These are phyloP conservation scores for Parafenestella ontariensis DNA, from an alignment of 2,329 filamentous ascomycete genomes.

Conservation along the genomic window DNA sequence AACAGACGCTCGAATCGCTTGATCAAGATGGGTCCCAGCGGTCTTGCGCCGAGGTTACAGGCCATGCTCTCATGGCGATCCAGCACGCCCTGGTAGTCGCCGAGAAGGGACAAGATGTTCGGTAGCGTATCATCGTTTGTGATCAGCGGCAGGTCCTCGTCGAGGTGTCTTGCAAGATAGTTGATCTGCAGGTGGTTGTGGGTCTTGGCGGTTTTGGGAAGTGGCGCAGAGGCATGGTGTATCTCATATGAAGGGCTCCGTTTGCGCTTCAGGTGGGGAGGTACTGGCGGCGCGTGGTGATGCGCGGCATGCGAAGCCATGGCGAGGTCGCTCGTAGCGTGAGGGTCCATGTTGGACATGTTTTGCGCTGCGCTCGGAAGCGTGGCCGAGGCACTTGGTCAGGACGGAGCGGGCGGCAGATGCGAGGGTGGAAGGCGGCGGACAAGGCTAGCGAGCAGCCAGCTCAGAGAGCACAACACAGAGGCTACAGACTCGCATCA, in stretches of 20 bases:
- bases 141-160: conserved; percentile 68
- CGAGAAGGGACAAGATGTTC: conserved; percentile 74
- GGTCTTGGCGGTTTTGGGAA: conserved; percentile 62
- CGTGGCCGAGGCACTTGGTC: conserved; percentile 23
- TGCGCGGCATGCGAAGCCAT: conserved; percentile 31
- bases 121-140: conserved; percentile 73
- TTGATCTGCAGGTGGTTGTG: conserved; percentile 71
- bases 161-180: conserved; percentile 69
- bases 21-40: conserved; percentile 81
- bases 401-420: conserved; percentile 20
- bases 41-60: conserved; percentile 81
- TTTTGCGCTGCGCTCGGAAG: conserved; percentile 16
- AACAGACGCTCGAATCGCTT: conserved; percentile 88
- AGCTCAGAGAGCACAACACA: conserved; percentile 17
- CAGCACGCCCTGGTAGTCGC: conserved; percentile 84
- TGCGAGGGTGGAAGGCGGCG: conserved; percentile 30
- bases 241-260: conserved; percentile 52
- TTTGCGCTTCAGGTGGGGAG: conserved; percentile 55
- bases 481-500: conserved; percentile 4
- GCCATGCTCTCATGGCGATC: conserved; percentile 87
- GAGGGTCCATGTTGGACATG: conserved; percentile 37
- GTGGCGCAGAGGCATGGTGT: conserved; percentile 43
- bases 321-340: conserved; percentile 24
- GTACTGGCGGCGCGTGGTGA: conserved; percentile 28
- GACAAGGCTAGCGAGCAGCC: conserved; percentile 24